These are phyloP conservation scores for Suhomyces pyralidae DNA, from an alignment of 805 yeast genomes.

Conservation along the genomic window DNA sequence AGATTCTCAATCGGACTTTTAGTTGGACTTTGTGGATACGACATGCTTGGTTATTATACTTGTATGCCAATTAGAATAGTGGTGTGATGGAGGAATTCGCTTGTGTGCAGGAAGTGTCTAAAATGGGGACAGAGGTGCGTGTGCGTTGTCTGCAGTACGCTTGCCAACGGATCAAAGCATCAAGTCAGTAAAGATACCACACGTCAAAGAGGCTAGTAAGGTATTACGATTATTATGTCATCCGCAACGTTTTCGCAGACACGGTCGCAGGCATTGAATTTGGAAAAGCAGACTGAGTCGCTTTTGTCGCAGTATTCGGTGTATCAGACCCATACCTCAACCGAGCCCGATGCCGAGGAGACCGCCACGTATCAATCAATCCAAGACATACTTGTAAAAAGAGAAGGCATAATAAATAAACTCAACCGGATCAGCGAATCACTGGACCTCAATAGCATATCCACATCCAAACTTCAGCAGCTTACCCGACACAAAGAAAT, in stretches of 20 bases:
- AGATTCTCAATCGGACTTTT: background rate
- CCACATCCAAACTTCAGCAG: constrained; percentile 78
- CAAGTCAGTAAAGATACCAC: background rate
- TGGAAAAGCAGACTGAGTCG: constrained; percentile 70
- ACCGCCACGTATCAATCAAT: constrained; percentile 22
- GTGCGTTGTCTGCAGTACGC: background rate
- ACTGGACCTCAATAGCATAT: constrained; percentile 43
- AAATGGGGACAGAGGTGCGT: too few relatives aligned
- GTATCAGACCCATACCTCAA: constrained; percentile 22
- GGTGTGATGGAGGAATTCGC: background rate
- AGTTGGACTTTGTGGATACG: background rate
- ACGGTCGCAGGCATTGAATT: constrained; percentile 62
- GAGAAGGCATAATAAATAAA: constrained; percentile 53
- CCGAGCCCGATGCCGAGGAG: constrained; percentile 20
- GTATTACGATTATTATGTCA: constrained; percentile 5
- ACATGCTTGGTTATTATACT: background rate
- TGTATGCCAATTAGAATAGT: background rate
- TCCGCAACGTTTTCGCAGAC: constrained; percentile 60
- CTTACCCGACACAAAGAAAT: constrained; percentile 77
- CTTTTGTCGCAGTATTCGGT: constrained; percentile 42
- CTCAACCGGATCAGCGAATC: constrained; percentile 55
- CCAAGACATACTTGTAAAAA: constrained; percentile 25
- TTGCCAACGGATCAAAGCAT: background rate
- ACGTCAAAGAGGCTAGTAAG: background rate
- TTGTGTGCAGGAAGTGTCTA: background rate